Percentiles rank a stretch among this genome's conserved stretches.
Evolutionary conservation across 352 stramenopile genomes (phyloP).

Genomic region (Elongisporangium anandrum): DNA sequence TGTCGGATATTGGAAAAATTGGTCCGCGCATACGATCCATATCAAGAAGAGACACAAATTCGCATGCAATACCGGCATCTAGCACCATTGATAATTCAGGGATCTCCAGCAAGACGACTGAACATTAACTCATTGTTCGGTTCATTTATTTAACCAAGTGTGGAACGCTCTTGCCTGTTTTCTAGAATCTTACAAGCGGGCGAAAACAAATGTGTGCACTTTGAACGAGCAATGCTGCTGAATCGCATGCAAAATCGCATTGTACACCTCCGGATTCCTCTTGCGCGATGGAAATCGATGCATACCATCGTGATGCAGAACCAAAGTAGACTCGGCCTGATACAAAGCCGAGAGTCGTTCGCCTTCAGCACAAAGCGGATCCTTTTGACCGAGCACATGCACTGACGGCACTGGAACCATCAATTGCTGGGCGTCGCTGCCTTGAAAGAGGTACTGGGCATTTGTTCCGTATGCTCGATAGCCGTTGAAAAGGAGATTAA

Average conservation of each 20-base stretch:
- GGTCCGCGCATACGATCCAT: background rate
- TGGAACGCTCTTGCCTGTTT: no score
- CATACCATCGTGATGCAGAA: slow-evolving; percentile 34
- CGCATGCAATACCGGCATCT: no score
- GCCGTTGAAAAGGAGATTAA: slow-evolving; percentile 35
- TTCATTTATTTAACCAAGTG: background rate
- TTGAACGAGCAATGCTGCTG: slow-evolving; percentile 12
- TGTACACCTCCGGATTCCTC: slow-evolving; percentile 25
- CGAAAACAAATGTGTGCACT: background rate
- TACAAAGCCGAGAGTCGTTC: slow-evolving; percentile 38
- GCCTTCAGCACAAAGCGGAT: slow-evolving; percentile 33
- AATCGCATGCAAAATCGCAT: slow-evolving; percentile 22
- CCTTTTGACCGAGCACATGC: slow-evolving; percentile 56
- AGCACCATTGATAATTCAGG: background rate
- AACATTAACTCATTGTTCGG: background rate
- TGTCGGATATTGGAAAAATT: background rate
- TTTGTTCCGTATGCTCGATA: slow-evolving; percentile 17
- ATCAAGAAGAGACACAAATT: background rate
- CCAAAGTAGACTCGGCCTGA: slow-evolving; percentile 24
- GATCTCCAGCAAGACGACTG: background rate
- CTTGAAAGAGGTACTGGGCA: slow-evolving; percentile 30
- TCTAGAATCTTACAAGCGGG: background rate
- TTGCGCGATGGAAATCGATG: slow-evolving; percentile 31
- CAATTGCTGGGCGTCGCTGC: slow-evolving; percentile 12
- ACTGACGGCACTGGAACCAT: slow-evolving; percentile 57